Percentiles rank a stretch among this genome's conserved stretches.
Conservation (phyloP, 2,329 filamentous ascomycete genomes). For the Scytalidium sp. region DNA sequence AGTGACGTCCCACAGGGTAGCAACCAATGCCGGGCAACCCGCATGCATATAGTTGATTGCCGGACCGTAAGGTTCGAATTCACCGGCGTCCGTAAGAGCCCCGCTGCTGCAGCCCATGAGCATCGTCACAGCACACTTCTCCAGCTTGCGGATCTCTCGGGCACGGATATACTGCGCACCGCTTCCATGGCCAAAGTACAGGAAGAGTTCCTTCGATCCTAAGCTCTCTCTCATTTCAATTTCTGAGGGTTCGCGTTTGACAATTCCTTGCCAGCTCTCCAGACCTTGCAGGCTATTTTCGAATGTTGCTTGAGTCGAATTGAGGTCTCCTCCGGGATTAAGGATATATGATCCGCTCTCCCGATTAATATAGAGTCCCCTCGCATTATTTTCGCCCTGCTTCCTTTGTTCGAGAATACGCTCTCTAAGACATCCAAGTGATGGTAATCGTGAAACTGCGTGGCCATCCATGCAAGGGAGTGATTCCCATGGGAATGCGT, state of each 20-base stretch:
- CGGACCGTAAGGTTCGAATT: slow-evolving; percentile 88
- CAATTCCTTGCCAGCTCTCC: slow-evolving; percentile 66
- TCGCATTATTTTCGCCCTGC: slow-evolving; percentile 7
- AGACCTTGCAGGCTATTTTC: slow-evolving; percentile 63
- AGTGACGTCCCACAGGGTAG: slow-evolving; percentile 96
- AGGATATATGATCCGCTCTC: slow-evolving; percentile 72
- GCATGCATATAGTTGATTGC: slow-evolving; percentile 91
- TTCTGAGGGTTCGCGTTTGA: slow-evolving; percentile 70
- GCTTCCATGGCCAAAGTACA: slow-evolving; percentile 96
- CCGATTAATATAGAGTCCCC: slow-evolving; percentile 55
- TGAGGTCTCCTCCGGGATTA: slow-evolving; percentile 83
- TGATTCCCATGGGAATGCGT: slow-evolving; percentile 94
- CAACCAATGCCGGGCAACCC: slow-evolving; percentile 80
- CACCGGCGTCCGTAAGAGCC: slow-evolving; percentile 73
- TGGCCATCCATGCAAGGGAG: slow-evolving; percentile 77
- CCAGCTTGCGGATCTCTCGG: slow-evolving; percentile 75
- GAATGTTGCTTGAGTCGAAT: slow-evolving; percentile 75
- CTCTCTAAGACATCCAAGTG: slow-evolving; percentile 75
- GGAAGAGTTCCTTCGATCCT: slow-evolving; percentile 64
- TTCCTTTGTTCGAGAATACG: slow-evolving; percentile 52
- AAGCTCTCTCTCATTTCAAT: slow-evolving; percentile 71
- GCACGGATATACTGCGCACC: slow-evolving; percentile 92
- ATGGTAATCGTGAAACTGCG: slow-evolving; percentile 85
- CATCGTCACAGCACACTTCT: slow-evolving; percentile 76
- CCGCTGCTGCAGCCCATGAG: slow-evolving; percentile 95